Base-by-base conservation (phyloP, 192 early-diverging fungal genomes). In the Haplosporangium gracile region DNA sequence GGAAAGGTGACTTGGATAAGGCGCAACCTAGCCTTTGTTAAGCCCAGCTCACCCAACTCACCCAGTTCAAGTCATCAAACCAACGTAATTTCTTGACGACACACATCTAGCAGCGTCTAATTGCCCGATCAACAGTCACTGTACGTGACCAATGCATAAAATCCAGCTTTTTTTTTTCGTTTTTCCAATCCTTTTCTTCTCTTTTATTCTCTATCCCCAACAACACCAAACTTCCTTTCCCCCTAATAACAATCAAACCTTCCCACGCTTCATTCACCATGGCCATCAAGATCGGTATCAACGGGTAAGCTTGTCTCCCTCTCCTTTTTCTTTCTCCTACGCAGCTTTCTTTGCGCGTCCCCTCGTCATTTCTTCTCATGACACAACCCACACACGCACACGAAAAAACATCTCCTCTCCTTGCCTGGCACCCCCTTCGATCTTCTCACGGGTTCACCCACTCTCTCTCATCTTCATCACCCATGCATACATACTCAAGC, bases 261-360 rank as follows among this genome's bases (percentile, higher is more conserved):
- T 57, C 34, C 51, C 57, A 24, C 75, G 69, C 69, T 40, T 36
- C 22, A 22, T n/a, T 5, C 47, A 85, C n/a, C 69, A 85, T 85
- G 83, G 47, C 78, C 40, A 76, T 85, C 63, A 85, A 85, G 65
- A 42, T 85, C 78, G 83, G 83, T 73, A 85, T 85, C 83, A 85
- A 85, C 78, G 83, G 83, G 83, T 85, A 85, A 74, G 83, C 36
- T 20, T 39, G 11, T 13, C 40, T 32, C 38, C 29, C 22, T 8
- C 2, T 34, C 24, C 63, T 8, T 77, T 18, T 29, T 29, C 18
- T 32, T n/a, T 72, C 7, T 43, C 70, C 7, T 45, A 10, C 24
- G 4, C 69, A 0, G 0, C 24, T 15, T 40, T 40, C 38, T 40
- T 16, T 34, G 7, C 39, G 43, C 43, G 15, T 45, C 3, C 20